phyloP scores from a whole-genome alignment of 208 protist genomes.

The Acanthamoeba royreba region DNA sequence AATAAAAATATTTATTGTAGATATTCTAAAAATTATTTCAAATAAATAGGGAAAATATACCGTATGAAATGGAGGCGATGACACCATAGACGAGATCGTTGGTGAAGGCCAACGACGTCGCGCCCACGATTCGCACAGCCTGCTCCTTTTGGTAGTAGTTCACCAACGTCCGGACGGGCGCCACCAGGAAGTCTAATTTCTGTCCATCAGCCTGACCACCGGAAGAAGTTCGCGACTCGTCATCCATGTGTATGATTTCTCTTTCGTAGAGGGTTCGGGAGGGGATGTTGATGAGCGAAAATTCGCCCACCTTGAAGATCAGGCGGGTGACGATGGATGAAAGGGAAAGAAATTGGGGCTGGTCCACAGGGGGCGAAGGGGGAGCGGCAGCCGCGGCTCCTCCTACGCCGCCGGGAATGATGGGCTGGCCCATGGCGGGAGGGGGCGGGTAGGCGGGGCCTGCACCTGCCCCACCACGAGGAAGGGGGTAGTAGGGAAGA shows the following conservation, averaged over 20 bases:
- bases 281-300: not conserved
- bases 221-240: too few relatives aligned
- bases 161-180: not conserved
- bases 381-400: too few relatives aligned
- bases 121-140: not conserved
- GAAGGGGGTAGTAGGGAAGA: not conserved
- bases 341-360: not conserved
- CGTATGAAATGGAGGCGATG: not conserved
- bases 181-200: too few relatives aligned
- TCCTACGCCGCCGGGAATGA: not conserved
- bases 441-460: not conserved
- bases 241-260: not conserved
- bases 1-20: too few relatives aligned
- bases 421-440: not conserved
- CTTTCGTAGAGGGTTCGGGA: not conserved
- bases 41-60: not conserved
- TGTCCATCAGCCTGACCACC: too few relatives aligned
- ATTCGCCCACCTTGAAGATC: not conserved
- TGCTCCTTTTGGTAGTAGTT: not conserved
- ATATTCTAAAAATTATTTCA: not conserved
- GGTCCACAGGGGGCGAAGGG: not conserved
- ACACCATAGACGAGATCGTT: not conserved
- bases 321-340: not conserved
- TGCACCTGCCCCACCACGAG: not conserved
- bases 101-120: not conserved